phyloP scores from a whole-genome alignment of 805 yeast genomes.

The Sugiyamaella smithiae region DNA sequence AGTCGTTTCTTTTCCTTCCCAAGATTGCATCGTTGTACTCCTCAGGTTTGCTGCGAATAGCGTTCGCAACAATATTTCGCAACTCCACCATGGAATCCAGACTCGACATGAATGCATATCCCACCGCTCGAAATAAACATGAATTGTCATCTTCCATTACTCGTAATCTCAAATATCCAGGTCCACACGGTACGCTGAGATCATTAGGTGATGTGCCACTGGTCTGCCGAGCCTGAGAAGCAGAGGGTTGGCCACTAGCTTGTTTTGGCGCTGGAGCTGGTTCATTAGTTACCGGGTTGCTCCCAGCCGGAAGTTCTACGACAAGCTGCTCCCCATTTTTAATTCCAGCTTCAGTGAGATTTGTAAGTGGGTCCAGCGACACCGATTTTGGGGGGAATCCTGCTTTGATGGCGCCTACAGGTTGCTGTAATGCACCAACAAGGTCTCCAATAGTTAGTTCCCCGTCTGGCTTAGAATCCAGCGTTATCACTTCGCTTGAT shows the following conservation, averaged over 20 bases:
- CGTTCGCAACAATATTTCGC: conserved; percentile 50
- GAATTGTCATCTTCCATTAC: conserved; percentile 76
- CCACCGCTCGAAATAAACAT: conserved; percentile 66
- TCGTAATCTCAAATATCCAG: conserved; percentile 46
- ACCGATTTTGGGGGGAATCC: conserved; percentile 64
- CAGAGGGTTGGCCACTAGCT: conserved; percentile 14
- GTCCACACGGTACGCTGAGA: conserved; percentile 20
- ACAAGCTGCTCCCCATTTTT: conserved; percentile 59
- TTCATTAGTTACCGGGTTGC: neutral
- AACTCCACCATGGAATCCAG: conserved; percentile 47
- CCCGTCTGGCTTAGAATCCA: conserved; percentile 39
- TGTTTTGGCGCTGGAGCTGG: neutral
- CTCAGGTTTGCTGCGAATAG: conserved; percentile 42
- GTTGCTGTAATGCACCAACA: conserved; percentile 21
- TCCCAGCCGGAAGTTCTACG: conserved; percentile 22
- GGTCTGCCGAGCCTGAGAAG: neutral
- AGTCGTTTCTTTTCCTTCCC: conserved; percentile 49
- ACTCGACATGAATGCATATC: conserved; percentile 48
- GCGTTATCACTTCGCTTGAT: conserved; percentile 34
- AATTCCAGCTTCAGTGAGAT: conserved; percentile 43
- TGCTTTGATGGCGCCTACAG: conserved; percentile 36
- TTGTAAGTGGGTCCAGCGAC: conserved; percentile 29
- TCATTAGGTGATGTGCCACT: conserved; percentile 1
- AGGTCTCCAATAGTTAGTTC: conserved; percentile 39
- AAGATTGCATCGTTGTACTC: conserved; percentile 56